Percentiles rank a stretch among this genome's conserved stretches.
These are phyloP conservation scores for Penicillium sp. DNA, from an alignment of 2,329 filamentous ascomycete species.

Conservation along the genomic window DNA sequence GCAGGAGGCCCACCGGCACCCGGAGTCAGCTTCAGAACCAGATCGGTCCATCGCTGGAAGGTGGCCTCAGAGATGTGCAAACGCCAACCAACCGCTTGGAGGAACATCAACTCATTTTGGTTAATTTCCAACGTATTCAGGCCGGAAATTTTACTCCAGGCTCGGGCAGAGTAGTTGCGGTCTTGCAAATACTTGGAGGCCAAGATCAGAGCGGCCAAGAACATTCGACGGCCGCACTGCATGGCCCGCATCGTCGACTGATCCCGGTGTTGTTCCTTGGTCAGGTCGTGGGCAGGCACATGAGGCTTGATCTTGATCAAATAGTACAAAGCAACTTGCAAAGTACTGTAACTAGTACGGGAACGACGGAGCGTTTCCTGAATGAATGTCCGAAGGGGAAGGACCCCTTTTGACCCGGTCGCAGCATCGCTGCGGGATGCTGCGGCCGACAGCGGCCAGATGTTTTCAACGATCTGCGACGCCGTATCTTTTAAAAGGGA, in stretches of 20 bases:
- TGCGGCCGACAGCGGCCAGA: conserved; percentile 89
- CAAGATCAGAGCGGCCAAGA: conserved; percentile 87
- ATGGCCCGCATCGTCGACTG: conserved; percentile 72
- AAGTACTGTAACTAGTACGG: conserved; percentile 92
- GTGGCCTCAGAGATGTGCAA: conserved; percentile 86
- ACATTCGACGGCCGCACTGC: conserved; percentile 96
- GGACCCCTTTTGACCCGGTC: conserved; percentile 68
- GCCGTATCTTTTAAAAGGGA: conserved; percentile 70
- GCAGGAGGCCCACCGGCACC: conserved; percentile 43
- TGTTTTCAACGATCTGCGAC: conserved; percentile 93
- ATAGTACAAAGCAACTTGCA: conserved; percentile 96
- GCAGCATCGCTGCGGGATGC: conserved; percentile 68
- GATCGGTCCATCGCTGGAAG: conserved; percentile 91
- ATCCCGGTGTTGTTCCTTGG: conserved; percentile 77
- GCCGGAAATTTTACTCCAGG: conserved; percentile 99
- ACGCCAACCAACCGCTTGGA: conserved; percentile 87
- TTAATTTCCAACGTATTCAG: conserved; percentile 92
- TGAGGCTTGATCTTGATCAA: conserved; percentile 89
- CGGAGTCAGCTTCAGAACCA: conserved; percentile 81
- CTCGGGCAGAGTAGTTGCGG: conserved; percentile 92
- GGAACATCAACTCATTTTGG: conserved; percentile 90
- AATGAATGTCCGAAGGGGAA: conserved; percentile 92
- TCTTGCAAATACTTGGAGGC: conserved; percentile 98
- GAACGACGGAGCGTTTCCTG: conserved; percentile 95
- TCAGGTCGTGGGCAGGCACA: conserved; percentile 79